These are phyloP conservation scores for Sesbania bispinosa DNA, from an alignment of 306 rosid genomes.

Conservation along the genomic window DNA sequence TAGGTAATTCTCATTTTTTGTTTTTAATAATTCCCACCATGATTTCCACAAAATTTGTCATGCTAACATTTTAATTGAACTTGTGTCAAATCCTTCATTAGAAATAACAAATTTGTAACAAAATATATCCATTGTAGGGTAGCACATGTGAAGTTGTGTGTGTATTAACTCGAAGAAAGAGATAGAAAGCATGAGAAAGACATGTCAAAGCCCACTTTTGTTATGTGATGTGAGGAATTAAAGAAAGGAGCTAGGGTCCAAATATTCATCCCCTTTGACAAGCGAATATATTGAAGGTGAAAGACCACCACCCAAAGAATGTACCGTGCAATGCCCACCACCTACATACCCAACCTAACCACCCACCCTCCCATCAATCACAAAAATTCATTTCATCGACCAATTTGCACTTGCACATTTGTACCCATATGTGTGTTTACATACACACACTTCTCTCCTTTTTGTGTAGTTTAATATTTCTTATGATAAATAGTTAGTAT, in stretches of 20 bases:
- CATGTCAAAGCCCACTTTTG: constrained; percentile 19
- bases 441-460: not conserved
- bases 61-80: too few species aligned
- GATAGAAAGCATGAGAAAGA: constrained; percentile 24
- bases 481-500: not conserved
- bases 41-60: too few species aligned
- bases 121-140: too few species aligned
- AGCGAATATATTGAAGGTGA: constrained; percentile 51
- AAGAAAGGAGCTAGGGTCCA: constrained; percentile 36
- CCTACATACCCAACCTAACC: constrained; percentile 27
- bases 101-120: too few species aligned
- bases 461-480: not conserved
- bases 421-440: not conserved
- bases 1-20: too few species aligned
- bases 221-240: constrained; percentile 30
- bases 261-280: constrained; percentile 35
- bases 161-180: not conserved
- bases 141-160: too few species aligned
- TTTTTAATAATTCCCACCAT: too few species aligned
- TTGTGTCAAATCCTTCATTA: too few species aligned
- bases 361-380: constrained; percentile 26
- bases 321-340: constrained; percentile 27
- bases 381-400: constrained; percentile 21
- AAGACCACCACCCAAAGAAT: constrained; percentile 35
- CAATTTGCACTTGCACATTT: not conserved